Evolutionary conservation across 257 asterid genomes (phyloP).

Genomic region (Leptodermis oblonga): DNA sequence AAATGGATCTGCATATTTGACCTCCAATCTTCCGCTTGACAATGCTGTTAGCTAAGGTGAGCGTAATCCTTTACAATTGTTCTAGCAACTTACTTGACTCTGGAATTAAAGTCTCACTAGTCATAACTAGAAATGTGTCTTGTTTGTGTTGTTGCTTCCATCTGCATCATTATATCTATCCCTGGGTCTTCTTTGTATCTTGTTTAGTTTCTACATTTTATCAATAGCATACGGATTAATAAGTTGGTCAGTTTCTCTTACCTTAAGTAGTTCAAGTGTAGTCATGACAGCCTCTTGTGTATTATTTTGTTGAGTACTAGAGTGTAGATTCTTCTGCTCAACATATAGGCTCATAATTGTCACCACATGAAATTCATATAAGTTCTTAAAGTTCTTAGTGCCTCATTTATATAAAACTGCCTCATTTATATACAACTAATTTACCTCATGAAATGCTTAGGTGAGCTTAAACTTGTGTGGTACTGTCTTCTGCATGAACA

Average conservation of each 20-base stretch:
- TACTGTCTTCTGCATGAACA: background rate
- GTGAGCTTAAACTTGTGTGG: background rate
- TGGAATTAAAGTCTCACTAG: too few species aligned
- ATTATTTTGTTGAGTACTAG: background rate
- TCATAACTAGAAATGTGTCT: too few species aligned
- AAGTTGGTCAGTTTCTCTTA: background rate
- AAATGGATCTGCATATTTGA: conserved; percentile 85
- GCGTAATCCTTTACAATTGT: conserved; percentile 12
- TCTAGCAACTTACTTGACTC: background rate
- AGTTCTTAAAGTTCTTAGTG: too few species aligned
- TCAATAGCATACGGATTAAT: background rate
- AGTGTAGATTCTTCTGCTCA: background rate
- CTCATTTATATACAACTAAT: background rate
- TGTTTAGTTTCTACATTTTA: background rate
- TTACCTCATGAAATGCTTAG: background rate
- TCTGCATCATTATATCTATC: too few species aligned
- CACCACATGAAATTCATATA: background rate
- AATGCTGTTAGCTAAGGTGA: conserved; percentile 63
- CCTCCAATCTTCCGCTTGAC: conserved; percentile 66
- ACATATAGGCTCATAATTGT: too few species aligned
- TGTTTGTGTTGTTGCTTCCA: too few species aligned
- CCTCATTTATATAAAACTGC: too few species aligned
- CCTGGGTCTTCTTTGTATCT: background rate
- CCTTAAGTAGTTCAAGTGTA: background rate
- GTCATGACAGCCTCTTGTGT: background rate